These are phyloP conservation scores for Rubia occidens DNA, from an alignment of 305 asterid species.

Conservation along the genomic window DNA sequence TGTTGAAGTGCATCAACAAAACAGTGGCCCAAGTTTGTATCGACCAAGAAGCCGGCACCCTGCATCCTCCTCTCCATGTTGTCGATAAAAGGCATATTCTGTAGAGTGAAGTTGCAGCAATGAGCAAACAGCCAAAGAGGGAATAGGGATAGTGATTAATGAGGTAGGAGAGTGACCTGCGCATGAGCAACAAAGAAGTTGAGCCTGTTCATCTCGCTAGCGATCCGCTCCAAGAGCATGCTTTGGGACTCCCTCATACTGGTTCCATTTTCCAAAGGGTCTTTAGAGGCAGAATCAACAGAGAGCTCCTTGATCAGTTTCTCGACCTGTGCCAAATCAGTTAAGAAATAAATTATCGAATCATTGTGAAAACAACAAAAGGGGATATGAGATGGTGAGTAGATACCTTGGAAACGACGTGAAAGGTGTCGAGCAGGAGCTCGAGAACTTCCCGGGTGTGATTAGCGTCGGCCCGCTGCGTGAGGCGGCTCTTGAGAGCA, in stretches of 20 bases:
- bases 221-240: constrained; percentile 89
- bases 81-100: constrained; percentile 88
- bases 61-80: constrained; percentile 94
- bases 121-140: neutral
- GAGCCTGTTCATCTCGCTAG: constrained; percentile 92
- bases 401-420: constrained; percentile 66
- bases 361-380: no score
- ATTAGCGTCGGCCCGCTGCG: constrained; percentile 76
- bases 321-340: constrained; percentile 48
- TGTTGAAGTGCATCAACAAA: constrained; percentile 82
- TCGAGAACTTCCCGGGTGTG: constrained; percentile 82
- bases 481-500: constrained; percentile 66
- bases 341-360: no score
- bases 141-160: neutral
- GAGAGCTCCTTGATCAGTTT: constrained; percentile 87
- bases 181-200: constrained; percentile 81
- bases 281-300: constrained; percentile 48
- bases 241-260: constrained; percentile 88
- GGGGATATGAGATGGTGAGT: no score
- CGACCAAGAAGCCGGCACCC: constrained; percentile 63
- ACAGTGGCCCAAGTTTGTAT: constrained; percentile 80
- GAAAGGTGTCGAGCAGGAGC: constrained; percentile 81
- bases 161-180: constrained; percentile 35
- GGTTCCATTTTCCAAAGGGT: constrained; percentile 56
- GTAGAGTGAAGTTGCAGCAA: constrained; percentile 40